Percentiles rank a stretch among this genome's conserved stretches.
Conservation (phyloP, 2,329 filamentous ascomycete species). For the Penicillium sp. region DNA sequence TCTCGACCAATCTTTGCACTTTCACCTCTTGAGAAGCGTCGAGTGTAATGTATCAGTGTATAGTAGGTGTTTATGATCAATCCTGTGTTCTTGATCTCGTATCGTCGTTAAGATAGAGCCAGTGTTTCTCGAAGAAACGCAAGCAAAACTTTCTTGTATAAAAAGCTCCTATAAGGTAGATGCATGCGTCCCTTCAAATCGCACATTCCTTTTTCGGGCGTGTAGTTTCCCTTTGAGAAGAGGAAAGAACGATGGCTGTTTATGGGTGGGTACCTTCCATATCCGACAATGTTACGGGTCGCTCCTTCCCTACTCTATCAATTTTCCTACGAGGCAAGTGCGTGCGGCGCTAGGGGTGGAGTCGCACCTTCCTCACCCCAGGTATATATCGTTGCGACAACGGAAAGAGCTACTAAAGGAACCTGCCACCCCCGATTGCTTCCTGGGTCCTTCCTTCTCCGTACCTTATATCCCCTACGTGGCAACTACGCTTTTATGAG, state of each 20-base stretch:
- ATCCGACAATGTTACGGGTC: neutral
- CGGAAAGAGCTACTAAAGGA: neutral
- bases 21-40: constrained; percentile 17
- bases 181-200: neutral
- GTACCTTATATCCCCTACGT: neutral
- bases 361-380: neutral
- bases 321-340: neutral
- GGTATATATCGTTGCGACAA: neutral
- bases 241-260: neutral
- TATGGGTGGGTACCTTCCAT: neutral
- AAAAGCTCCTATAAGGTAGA: too few relatives aligned
- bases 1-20: constrained; percentile 13
- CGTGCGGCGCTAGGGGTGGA: neutral
- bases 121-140: too few relatives aligned
- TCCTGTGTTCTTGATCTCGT: neutral
- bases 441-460: neutral
- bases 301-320: neutral
- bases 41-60: constrained; percentile 33
- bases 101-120: too few relatives aligned
- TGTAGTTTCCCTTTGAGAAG: neutral
- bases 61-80: constrained; percentile 29
- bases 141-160: neutral
- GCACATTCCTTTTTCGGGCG: neutral
- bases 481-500: neutral
- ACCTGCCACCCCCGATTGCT: neutral